phyloP scores from a whole-genome alignment of 768 basidiomycete species.

The Tricholoma flavovirens region DNA sequence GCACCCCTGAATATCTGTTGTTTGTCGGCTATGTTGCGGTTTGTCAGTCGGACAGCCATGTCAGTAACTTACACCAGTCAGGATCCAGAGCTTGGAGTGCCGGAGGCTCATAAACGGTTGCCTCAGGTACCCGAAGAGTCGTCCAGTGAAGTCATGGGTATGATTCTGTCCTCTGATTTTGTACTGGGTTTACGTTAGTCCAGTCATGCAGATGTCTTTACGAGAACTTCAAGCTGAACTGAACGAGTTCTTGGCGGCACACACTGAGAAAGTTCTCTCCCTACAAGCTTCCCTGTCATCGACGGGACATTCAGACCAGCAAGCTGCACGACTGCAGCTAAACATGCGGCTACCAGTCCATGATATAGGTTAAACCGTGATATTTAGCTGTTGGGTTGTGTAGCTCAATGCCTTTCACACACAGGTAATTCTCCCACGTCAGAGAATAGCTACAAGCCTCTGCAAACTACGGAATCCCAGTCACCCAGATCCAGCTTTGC shows the following conservation, averaged over 20 bases:
- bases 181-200: not conserved
- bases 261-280: slow-evolving; percentile 1
- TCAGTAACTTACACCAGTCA: not conserved
- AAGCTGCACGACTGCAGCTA: not conserved
- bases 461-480: not conserved
- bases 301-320: no score
- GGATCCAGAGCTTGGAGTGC: not conserved
- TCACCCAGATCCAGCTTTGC: not conserved
- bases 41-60: not conserved
- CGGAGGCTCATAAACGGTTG: not conserved
- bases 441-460: not conserved
- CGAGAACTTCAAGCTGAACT: slow-evolving; percentile 8
- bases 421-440: not conserved
- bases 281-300: slow-evolving; percentile 1
- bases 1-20: not conserved
- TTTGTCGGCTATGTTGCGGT: no score
- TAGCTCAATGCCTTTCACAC: not conserved
- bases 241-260: slow-evolving; percentile 5
- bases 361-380: not conserved
- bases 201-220: not conserved
- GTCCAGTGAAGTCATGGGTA: not conserved
- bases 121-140: not conserved
- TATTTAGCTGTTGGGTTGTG: not conserved
- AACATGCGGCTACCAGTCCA: not conserved
- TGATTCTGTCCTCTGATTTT: not conserved